Conservation (phyloP, 2,329 filamentous ascomycete genomes). For the Xylaria sp. region DNA sequence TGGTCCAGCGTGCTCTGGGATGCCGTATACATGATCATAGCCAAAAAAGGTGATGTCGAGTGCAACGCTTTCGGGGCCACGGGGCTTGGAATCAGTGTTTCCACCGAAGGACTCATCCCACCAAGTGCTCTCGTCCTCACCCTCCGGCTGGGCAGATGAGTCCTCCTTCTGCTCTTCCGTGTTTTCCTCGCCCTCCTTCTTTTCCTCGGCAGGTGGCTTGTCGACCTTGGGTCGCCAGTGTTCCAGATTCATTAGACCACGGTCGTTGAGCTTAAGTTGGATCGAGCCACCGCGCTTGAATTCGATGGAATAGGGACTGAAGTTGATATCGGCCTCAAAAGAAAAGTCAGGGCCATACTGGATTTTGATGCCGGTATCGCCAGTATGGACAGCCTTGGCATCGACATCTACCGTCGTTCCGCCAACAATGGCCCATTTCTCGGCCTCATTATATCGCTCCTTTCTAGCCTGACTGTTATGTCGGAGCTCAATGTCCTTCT, state of each 20-base stretch:
- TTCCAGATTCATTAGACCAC: constrained; percentile 91
- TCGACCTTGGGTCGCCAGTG: constrained; percentile 94
- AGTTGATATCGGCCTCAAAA: constrained; percentile 85
- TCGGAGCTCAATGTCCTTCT: constrained; percentile 87
- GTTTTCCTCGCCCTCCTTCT: constrained; percentile 63
- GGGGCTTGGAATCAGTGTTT: constrained; percentile 95
- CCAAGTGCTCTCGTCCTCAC: constrained; percentile 88
- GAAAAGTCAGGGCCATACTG: constrained; percentile 80
- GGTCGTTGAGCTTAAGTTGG: constrained; percentile 89
- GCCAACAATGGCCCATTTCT: constrained; percentile 86
- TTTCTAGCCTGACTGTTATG: constrained; percentile 87
- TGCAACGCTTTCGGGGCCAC: constrained; percentile 89
- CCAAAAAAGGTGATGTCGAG: constrained; percentile 92
- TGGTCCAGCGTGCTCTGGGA: constrained; percentile 90
- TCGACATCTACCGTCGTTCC: constrained; percentile 78
- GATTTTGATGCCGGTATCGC: constrained; percentile 76
- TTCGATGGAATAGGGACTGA: constrained; percentile 84
- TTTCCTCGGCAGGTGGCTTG: constrained; percentile 57
- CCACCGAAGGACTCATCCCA: constrained; percentile 98
- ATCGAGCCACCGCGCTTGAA: constrained; percentile 85
- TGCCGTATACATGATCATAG: constrained; percentile 92
- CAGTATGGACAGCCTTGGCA: constrained; percentile 74
- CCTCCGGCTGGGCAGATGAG: constrained; percentile 46
- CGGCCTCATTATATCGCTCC: constrained; percentile 93
- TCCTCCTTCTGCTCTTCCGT: constrained; percentile 58